Evolutionary conservation across 495 filamentous ascomycete species (phyloP), one percentile per base, ranked within the genome.

Genomic region (Chaetomium cochliodes): DNA sequence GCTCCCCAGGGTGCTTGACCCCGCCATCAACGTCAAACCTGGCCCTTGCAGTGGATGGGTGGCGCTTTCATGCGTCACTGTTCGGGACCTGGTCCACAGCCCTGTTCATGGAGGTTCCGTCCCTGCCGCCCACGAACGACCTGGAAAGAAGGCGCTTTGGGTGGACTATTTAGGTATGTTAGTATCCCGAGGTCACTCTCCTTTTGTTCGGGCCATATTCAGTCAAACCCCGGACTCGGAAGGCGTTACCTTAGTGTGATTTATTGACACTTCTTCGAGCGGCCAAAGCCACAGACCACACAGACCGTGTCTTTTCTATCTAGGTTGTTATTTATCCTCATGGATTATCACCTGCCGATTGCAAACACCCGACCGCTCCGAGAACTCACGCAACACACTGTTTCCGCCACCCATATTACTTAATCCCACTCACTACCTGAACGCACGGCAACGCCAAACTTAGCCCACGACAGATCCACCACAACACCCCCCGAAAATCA

Each of bases 61-160:
- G 41, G 41, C 41, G 41, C 41, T 15, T 18, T 47, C 7, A 6
- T 64, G 62, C 62, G 62, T 64, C 62, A 64, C 44, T 37, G 39
- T 23, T 44, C 33, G 16, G 41, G 41, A 15, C 16, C 41, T 44
- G 41, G 41, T 18, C 41, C 41, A 18, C 41, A 44, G 41, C 41
- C 41, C 41, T 18, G 41, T 44, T 44, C 41, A 37, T 37, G 33
- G 6, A 37, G 11, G 33, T 37, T 37, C 33, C 33, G 33, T 37
- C 11, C 11, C 33, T 37, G 33, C 33, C 33, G 33, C 33, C n/a
- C n/a, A 8, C 33, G 1, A 8, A 37, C 33, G 11, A 37, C 33
- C 33, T 6, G 33, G 33, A 37, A 37, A 8, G 33, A 37, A 37
- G 33, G 33, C 33, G 16, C 15, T 18, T 18, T 44, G 41, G 30